Evolutionary conservation across 441 rosid genomes (phyloP).

Genomic region (Eutrema salsugineum): DNA sequence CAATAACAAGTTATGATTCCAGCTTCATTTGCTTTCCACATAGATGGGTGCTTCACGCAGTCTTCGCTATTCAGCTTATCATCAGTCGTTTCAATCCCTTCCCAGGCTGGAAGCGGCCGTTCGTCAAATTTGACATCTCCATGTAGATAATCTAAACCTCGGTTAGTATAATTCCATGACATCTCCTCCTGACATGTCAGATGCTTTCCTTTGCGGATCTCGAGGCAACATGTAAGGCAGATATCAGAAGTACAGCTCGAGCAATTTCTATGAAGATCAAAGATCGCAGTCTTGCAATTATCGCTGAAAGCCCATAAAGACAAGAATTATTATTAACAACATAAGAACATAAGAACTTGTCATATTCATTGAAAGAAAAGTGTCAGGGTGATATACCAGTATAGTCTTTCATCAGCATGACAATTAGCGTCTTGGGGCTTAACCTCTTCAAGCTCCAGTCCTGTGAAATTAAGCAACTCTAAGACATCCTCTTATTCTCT

Average conservation of each 20-base stretch:
- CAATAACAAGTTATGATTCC: slow-evolving; percentile 65
- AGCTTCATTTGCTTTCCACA: slow-evolving; percentile 62
- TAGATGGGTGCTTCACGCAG: slow-evolving; percentile 7
- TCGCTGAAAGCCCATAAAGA: background rate
- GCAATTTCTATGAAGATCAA: slow-evolving; percentile 81
- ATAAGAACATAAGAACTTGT: background rate
- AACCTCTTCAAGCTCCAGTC: slow-evolving; percentile 9
- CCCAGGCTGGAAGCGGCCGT: too few relatives aligned
- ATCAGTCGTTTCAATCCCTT: background rate
- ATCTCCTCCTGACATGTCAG: slow-evolving; percentile 42
- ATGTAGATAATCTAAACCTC: slow-evolving; percentile 50
- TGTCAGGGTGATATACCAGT: slow-evolving; percentile 12
- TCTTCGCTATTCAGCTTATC: slow-evolving; percentile 15
- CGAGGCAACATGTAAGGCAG: slow-evolving; percentile 80
- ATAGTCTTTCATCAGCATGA: slow-evolving; percentile 9
- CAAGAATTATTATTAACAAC: background rate
- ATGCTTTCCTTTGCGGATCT: slow-evolving; percentile 61
- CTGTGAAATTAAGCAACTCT: background rate
- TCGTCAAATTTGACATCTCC: slow-evolving; percentile 21
- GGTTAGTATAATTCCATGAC: slow-evolving; percentile 33
- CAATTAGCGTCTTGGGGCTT: background rate
- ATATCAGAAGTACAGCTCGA: slow-evolving; percentile 61
- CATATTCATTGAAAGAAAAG: background rate
- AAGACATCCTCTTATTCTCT: background rate
- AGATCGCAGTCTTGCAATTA: slow-evolving; percentile 23